These are phyloP conservation scores for Paspalum notatum DNA, from an alignment of 176 grass and related monocot genomes.

Conservation along the genomic window DNA sequence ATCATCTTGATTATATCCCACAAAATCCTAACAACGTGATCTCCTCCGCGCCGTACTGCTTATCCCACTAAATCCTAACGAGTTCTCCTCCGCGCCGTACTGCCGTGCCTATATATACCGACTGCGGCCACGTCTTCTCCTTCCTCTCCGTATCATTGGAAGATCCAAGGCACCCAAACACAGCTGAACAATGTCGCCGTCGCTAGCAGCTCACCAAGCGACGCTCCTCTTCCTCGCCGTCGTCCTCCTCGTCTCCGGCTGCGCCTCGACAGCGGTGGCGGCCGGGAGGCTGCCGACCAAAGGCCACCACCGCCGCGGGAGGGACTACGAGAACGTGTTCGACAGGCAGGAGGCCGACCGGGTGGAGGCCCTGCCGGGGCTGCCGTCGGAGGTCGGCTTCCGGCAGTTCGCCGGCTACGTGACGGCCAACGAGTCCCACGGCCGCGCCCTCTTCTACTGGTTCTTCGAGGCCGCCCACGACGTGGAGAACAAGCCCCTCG, in stretches of 20 bases:
- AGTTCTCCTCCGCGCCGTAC: no score
- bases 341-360: conserved; percentile 63
- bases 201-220: no score
- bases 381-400: conserved; percentile 56
- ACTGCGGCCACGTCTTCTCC: no score
- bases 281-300: background rate
- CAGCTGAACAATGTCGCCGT: no score
- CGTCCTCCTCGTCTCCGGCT: background rate
- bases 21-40: no score
- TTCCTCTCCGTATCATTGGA: no score
- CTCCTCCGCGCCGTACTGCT: no score
- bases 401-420: conserved; percentile 78
- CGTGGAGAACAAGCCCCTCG: conserved; percentile 57
- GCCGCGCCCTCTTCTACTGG: conserved; percentile 90
- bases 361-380: conserved; percentile 59
- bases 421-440: conserved; percentile 73
- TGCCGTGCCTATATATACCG: no score
- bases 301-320: background rate
- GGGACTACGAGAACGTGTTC: conserved; percentile 2
- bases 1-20: no score
- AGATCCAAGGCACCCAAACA: no score
- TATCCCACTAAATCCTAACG: no score
- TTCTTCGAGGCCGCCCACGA: conserved; percentile 73
- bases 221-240: no score
- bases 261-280: background rate